Percentiles rank a stretch among this genome's conserved stretches.
Evolutionary conservation across 768 basidiomycete genomes (phyloP).

Genomic region (Dioszegia hungarica): DNA sequence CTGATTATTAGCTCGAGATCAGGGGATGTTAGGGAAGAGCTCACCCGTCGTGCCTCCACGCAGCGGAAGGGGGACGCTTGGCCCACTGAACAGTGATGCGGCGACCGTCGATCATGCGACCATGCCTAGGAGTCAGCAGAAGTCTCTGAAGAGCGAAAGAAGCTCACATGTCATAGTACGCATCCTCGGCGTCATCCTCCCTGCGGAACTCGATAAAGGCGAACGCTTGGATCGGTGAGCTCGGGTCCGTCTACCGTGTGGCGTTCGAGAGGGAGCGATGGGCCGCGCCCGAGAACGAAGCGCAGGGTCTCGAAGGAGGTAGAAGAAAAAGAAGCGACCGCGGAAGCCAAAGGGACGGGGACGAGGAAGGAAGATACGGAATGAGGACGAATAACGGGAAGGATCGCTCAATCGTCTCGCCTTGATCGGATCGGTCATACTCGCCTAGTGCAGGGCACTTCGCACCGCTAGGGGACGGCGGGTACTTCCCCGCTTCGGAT

Average conservation of each 20-base stretch:
- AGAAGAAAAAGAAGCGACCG: background rate
- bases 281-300: background rate
- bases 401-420: background rate
- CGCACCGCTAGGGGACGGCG: background rate
- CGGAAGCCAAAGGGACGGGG: background rate
- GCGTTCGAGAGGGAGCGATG: too few species aligned
- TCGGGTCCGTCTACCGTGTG: background rate
- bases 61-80: conserved; percentile 74
- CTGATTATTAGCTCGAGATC: background rate
- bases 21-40: conserved; percentile 50
- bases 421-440: background rate
- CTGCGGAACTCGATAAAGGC: conserved; percentile 81
- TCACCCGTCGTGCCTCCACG: conserved; percentile 65
- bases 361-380: background rate
- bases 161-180: conserved; percentile 74
- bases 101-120: conserved; percentile 66
- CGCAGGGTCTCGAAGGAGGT: background rate
- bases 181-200: conserved; percentile 72
- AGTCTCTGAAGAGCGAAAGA: conserved; percentile 10
- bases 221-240: conserved; percentile 55
- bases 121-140: conserved; percentile 58
- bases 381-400: background rate
- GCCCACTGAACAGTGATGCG: conserved; percentile 65
- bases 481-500: background rate
- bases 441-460: background rate